These are phyloP conservation scores for Phytophthora sp. DNA, from an alignment of 352 stramenopile species.

Conservation along the genomic window DNA sequence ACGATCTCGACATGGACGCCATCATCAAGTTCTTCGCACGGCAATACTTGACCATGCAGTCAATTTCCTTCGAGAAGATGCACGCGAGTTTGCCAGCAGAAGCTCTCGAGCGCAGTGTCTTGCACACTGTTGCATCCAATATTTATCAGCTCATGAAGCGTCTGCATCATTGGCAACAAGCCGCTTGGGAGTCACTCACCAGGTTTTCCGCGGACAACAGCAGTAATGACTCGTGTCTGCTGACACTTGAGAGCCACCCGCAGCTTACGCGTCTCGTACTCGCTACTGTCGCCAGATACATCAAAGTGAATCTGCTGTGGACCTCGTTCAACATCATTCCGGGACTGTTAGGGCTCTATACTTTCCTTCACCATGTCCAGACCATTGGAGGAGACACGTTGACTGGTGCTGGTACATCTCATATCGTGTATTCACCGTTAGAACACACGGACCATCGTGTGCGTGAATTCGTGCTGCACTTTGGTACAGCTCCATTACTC, in stretches of 20 bases:
- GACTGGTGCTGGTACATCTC: background rate
- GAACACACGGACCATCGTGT: conserved; percentile 49
- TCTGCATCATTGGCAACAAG: conserved; percentile 68
- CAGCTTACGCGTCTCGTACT: conserved; percentile 62
- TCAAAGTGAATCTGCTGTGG: conserved; percentile 71
- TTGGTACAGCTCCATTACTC: conserved; percentile 58
- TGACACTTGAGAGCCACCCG: conserved; percentile 64
- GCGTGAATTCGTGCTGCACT: conserved; percentile 65
- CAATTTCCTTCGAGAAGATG: conserved; percentile 31
- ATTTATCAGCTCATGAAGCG: conserved; percentile 70
- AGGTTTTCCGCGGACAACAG: conserved; percentile 44
- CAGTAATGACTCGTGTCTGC: conserved; percentile 17
- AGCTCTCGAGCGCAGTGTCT: conserved; percentile 11
- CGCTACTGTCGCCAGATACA: conserved; percentile 54
- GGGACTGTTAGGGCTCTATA: conserved; percentile 55
- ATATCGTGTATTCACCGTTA: conserved; percentile 33
- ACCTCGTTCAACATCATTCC: conserved; percentile 52
- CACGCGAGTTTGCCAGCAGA: conserved; percentile 20
- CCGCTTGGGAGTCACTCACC: conserved; percentile 54
- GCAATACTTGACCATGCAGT: conserved; percentile 51
- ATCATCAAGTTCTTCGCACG: conserved; percentile 54
- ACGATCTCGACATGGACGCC: conserved; percentile 33
- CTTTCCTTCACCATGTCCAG: conserved; percentile 37
- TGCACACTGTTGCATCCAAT: conserved; percentile 39
- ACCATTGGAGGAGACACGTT: background rate